Percentiles rank a stretch among this genome's conserved stretches.
Evolutionary conservation across 176 grass and related monocot genomes (phyloP).

Genomic region (Triticum dicoccoides): DNA sequence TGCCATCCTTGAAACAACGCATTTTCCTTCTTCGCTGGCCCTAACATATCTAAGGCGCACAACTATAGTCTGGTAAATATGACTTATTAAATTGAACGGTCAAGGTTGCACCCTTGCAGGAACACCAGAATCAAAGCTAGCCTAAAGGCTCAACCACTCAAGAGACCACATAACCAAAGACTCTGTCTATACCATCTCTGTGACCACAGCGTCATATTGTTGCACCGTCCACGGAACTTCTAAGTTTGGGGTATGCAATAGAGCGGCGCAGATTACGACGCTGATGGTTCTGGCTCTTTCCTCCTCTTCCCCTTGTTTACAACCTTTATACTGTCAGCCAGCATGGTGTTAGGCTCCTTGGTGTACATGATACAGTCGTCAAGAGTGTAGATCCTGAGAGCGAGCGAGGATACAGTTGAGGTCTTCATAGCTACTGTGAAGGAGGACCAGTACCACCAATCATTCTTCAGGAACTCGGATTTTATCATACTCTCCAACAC

Average conservation of each 20-base stretch:
- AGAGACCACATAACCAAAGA: slow-evolving; percentile 16
- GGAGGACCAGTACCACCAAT: slow-evolving; percentile 98
- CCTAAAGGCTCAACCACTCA: background rate
- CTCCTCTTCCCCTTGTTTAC: slow-evolving; percentile 46
- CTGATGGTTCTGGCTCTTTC: slow-evolving; percentile 41
- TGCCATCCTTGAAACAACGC: slow-evolving; percentile 21
- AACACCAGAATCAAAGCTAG: slow-evolving; percentile 16
- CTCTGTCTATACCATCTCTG: slow-evolving; percentile 33
- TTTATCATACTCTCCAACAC: slow-evolving; percentile 81
- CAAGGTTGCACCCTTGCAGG: slow-evolving; percentile 32
- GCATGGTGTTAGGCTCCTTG: slow-evolving; percentile 46
- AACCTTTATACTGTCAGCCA: slow-evolving; percentile 38
- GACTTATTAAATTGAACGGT: background rate
- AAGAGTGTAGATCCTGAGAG: slow-evolving; percentile 78
- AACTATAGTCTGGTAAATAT: background rate
- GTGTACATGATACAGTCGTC: slow-evolving; percentile 77
- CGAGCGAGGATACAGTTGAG: slow-evolving; percentile 70
- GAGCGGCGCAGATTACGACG: slow-evolving; percentile 19
- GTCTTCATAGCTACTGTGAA: slow-evolving; percentile 81
- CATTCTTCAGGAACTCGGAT: slow-evolving; percentile 74
- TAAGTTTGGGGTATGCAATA: slow-evolving; percentile 35
- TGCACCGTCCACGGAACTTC: slow-evolving; percentile 27
- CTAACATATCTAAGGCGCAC: slow-evolving; percentile 19
- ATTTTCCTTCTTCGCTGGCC: background rate
- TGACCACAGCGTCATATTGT: slow-evolving; percentile 7